These are phyloP conservation scores for Telopea speciosissima DNA, from an alignment of 177 flowering plant species.

Conservation along the genomic window DNA sequence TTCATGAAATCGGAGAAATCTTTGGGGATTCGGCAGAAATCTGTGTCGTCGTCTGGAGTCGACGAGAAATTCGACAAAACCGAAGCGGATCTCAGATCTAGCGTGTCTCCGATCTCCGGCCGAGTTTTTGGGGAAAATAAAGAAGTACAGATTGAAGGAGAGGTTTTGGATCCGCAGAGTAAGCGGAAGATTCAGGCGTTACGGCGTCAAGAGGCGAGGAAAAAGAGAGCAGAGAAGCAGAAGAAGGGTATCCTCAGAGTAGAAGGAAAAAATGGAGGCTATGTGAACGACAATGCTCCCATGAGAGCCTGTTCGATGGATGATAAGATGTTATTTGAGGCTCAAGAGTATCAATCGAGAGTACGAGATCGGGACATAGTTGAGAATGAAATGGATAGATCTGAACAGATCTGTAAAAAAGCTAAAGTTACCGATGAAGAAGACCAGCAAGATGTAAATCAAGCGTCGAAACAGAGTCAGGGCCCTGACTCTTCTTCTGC, in stretches of 20 bases:
- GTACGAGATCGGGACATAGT: slow-evolving; percentile 12
- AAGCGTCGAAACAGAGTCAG: not conserved
- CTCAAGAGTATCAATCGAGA: not conserved
- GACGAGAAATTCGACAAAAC: not conserved
- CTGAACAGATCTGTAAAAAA: slow-evolving; percentile 8
- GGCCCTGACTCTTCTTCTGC: not conserved
- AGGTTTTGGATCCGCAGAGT: slow-evolving; percentile 14
- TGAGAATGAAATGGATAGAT: slow-evolving; percentile 5
- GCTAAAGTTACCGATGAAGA: not conserved
- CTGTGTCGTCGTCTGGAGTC: not conserved
- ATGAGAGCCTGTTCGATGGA: not conserved
- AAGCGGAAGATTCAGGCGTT: slow-evolving; percentile 41
- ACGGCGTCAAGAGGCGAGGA: slow-evolving; percentile 42
- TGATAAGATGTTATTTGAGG: too few relatives aligned
- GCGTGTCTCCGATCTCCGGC: not conserved
- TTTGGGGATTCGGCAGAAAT: not conserved
- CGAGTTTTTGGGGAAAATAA: not conserved
- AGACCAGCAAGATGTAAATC: not conserved
- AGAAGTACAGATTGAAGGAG: not conserved
- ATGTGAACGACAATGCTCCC: not conserved
- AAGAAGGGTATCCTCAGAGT: not conserved
- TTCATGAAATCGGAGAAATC: slow-evolving; percentile 19
- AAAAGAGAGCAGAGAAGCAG: slow-evolving; percentile 38
- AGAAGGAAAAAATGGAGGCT: not conserved
- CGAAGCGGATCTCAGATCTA: not conserved